These are phyloP conservation scores for Phaeosphaeriaceae sp. DNA, from an alignment of 2,329 filamentous ascomycete genomes.

Conservation along the genomic window DNA sequence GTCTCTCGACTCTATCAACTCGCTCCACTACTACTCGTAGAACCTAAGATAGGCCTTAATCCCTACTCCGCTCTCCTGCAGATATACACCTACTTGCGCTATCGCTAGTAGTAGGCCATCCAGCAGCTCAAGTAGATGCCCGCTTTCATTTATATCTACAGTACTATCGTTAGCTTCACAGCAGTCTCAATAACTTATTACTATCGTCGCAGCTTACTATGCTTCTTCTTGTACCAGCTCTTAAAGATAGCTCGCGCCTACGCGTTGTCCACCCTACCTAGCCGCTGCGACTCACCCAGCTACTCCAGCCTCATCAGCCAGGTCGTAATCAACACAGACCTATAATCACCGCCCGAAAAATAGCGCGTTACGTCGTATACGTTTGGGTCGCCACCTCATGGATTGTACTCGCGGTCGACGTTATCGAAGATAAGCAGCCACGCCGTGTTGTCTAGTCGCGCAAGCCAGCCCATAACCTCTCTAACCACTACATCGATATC, in stretches of 20 bases:
- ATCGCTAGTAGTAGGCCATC: conserved; percentile 32
- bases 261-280: conserved; percentile 15
- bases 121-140: conserved; percentile 18
- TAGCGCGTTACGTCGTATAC: conserved; percentile 24
- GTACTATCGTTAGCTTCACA: conserved; percentile 6
- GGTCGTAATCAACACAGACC: conserved; percentile 30
- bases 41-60: conserved; percentile 24
- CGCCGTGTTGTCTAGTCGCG: conserved; percentile 13
- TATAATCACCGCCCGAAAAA: conserved; percentile 22
- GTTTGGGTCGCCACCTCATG: conserved; percentile 6
- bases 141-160: conserved; percentile 14
- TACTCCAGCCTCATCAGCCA: conserved; percentile 20
- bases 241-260: conserved; percentile 25
- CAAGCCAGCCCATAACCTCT: conserved; percentile 22
- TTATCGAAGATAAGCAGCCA: conserved; percentile 33
- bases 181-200: neutral
- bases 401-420: conserved; percentile 20
- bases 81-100: too few relatives aligned
- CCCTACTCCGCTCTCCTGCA: conserved; percentile 22
- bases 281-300: conserved; percentile 21
- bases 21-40: conserved; percentile 35
- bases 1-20: conserved; percentile 24
- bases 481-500: conserved; percentile 24
- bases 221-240: conserved; percentile 19
- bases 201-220: conserved; percentile 14